phyloP scores from a whole-genome alignment of 2,329 filamentous ascomycete species.

The Ascochyta lentis region DNA sequence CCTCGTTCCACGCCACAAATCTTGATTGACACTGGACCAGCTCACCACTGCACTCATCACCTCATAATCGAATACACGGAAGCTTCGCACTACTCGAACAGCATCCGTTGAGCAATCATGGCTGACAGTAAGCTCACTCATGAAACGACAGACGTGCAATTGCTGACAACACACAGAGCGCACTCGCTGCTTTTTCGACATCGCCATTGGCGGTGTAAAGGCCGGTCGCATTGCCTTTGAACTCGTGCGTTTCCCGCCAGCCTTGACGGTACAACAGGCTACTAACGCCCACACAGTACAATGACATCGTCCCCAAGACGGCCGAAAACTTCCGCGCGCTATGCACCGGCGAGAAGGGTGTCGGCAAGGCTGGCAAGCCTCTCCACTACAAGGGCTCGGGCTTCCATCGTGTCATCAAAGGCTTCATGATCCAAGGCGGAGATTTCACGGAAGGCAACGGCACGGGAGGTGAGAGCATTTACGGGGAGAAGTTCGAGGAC shows the following conservation, averaged over 20 bases:
- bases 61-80: not conserved
- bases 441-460: slow-evolving; percentile 96
- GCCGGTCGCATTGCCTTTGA: slow-evolving; percentile 86
- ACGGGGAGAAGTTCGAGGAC: slow-evolving; percentile 95
- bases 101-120: slow-evolving; percentile 29
- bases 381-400: slow-evolving; percentile 90
- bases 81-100: not conserved
- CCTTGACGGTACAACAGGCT: not conserved
- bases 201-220: slow-evolving; percentile 76
- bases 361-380: slow-evolving; percentile 79
- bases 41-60: not conserved
- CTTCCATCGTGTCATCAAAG: slow-evolving; percentile 98
- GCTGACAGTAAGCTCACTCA: slow-evolving; percentile 29
- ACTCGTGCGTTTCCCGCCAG: slow-evolving; percentile 62
- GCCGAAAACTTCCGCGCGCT: slow-evolving; percentile 95
- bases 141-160: not conserved
- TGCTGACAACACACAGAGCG: slow-evolving; percentile 57
- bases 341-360: slow-evolving; percentile 93
- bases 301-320: slow-evolving; percentile 81
- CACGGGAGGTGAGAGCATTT: slow-evolving; percentile 96
- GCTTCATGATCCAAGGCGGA: slow-evolving; percentile 98
- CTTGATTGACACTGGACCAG: not conserved
- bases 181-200: slow-evolving; percentile 90
- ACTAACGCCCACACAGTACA: slow-evolving; percentile 38
- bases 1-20: slow-evolving; percentile 21